Percentiles rank a stretch among this genome's conserved stretches.
Conservation (phyloP, 108 stramenopile species). For the Nitzschia putrida region DNA sequence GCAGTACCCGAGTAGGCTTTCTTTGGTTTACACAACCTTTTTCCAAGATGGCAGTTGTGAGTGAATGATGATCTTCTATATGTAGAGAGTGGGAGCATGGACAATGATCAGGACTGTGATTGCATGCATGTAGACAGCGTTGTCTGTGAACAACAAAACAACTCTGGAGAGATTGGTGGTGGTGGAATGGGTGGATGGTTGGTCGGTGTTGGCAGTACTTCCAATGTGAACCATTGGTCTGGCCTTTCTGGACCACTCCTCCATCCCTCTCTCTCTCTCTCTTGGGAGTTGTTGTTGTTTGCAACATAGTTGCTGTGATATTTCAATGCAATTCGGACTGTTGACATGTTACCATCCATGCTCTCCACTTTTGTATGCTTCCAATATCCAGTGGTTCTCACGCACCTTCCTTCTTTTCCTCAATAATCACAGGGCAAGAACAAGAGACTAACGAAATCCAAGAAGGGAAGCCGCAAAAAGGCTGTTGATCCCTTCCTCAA, state of each 20-base stretch:
- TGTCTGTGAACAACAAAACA: too few relatives aligned
- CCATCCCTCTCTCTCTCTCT: too few relatives aligned
- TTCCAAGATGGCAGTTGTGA: constrained; percentile 31
- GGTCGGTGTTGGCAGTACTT: too few relatives aligned
- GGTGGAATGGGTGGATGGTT: too few relatives aligned
- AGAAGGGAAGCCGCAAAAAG: constrained; percentile 93
- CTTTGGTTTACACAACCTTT: not conserved
- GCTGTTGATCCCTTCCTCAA: constrained; percentile 96
- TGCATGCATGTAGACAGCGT: too few relatives aligned
- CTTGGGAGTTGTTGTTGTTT: too few relatives aligned
- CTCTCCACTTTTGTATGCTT: too few relatives aligned
- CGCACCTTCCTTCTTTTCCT: constrained; percentile 7
- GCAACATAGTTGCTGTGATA: not conserved
- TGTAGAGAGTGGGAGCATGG: too few relatives aligned
- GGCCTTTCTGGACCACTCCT: too few relatives aligned
- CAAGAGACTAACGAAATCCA: constrained; percentile 94
- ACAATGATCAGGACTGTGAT: too few relatives aligned
- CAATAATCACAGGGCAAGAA: constrained; percentile 92
- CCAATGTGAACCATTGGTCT: too few relatives aligned
- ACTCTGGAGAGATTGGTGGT: too few relatives aligned
- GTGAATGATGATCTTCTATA: constrained; percentile 1
- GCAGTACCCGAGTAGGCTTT: constrained; percentile 14
- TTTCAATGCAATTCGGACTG: not conserved
- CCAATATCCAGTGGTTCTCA: not conserved
- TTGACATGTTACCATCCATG: not conserved